Conservation (phyloP, 805 yeast genomes). For the Teunomyces stri region DNA sequence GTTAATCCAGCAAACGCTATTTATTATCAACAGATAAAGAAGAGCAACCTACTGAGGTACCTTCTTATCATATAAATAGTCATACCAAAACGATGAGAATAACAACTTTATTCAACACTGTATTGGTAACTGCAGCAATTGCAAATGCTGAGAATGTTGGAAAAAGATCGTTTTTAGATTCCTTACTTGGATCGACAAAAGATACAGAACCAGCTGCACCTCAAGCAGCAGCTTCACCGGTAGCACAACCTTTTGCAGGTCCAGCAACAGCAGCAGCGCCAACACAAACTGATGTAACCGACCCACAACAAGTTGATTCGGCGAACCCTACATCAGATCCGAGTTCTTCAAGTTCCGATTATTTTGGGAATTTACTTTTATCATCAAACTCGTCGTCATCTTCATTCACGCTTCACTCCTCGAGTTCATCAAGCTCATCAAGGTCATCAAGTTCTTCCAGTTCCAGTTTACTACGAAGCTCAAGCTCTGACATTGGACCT, state of each 20-base stretch:
- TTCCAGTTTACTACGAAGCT: slow-evolving; percentile 2
- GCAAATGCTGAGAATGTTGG: slow-evolving; percentile 14
- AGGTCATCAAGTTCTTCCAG: slow-evolving; percentile 3
- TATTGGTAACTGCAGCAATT: slow-evolving; percentile 23
- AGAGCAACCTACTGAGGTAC: neutral
- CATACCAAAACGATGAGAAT: slow-evolving; percentile 19
- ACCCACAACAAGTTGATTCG: neutral
- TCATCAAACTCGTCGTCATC: neutral
- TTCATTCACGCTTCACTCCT: neutral
- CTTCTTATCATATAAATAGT: slow-evolving; percentile 1
- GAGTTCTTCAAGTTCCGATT: slow-evolving; percentile 1
- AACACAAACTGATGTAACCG: neutral
- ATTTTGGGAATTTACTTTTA: neutral
- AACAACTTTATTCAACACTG: slow-evolving; percentile 20
- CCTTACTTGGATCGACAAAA: slow-evolving; percentile 9
- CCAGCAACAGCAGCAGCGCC: slow-evolving; percentile 8
- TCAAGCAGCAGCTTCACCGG: slow-evolving; percentile 8
- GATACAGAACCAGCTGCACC: slow-evolving; percentile 8
- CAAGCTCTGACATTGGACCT: neutral
- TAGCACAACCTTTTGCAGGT: slow-evolving; percentile 5
- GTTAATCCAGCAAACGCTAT: slow-evolving; percentile 1
- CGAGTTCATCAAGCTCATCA: slow-evolving; percentile 5
- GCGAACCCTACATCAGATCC: neutral
- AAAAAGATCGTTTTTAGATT: slow-evolving; percentile 12
- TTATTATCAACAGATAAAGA: slow-evolving; percentile 6